Evolutionary conservation across 805 yeast species (phyloP), one percentile per base, ranked within the genome.

Genomic region (Wickerhamomyces rabaulensis): DNA sequence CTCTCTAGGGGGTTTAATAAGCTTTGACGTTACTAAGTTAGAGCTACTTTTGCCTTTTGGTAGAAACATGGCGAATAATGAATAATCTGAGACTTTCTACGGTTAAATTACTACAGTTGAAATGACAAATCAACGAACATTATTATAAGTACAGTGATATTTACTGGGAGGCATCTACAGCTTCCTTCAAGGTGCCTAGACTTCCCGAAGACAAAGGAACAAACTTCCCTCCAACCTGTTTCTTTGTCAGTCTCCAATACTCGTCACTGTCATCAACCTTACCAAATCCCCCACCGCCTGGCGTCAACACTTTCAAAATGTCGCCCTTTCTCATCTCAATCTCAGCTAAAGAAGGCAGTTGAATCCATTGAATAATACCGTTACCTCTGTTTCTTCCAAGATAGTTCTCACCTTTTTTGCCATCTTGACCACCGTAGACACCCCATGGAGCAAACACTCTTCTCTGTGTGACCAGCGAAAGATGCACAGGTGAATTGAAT

Each of bases 381-480:
- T 61, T 54, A 6, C 58, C 62, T 48, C 64, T 58, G 40, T 62
- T 66, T 53, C 65, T 63, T 5, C 65, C 68, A 50, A 55, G 63
- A 58, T 55, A 57, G 54, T 70, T 66, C 57, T 63, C 63, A 33
- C 84, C 84, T 44, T 74, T 65, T 23, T 63, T 58, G n/a, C 82
- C 83, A 46, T 68, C 70, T 12, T 57, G 68, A 39, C 83, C 84
- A 1, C 83, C 83, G 42, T 69, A 57, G 40, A 77, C 66, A 21
- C 83, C 83, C 63, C 72, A 76, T 9, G 83, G 83, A 2, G 79
- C 70, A 43, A 69, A 62, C 1, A 77, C 68, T 60, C 84, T 67
- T 62, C 83, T 66, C 54, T 78, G 79, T 63, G 77, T 72, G 33
- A 67, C 69, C 51, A 73, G 65, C 4, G 76, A 73, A 33, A 72